Evolutionary conservation across 768 basidiomycete genomes (phyloP).

Genomic region (Suillus spraguei): DNA sequence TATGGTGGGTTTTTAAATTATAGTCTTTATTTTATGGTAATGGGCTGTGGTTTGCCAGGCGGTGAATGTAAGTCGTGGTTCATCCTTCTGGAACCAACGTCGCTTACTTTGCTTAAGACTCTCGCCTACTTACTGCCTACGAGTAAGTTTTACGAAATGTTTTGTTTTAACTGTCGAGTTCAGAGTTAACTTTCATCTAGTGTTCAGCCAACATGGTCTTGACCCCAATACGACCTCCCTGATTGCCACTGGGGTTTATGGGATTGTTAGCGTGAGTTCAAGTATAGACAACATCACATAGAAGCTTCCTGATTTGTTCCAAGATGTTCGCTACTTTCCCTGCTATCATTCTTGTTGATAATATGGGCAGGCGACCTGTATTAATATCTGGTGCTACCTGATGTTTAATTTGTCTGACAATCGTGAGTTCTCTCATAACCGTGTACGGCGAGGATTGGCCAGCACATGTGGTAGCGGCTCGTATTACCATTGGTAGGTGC

Average conservation of each 20-base stretch:
- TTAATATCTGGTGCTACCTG: slow-evolving; percentile 43
- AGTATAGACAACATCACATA: too few relatives aligned
- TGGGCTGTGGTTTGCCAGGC: slow-evolving; percentile 20
- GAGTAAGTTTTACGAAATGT: neutral
- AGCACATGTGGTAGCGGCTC: slow-evolving; percentile 29
- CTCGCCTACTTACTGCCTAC: slow-evolving; percentile 30
- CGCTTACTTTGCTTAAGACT: slow-evolving; percentile 21
- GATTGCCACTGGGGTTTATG: slow-evolving; percentile 44
- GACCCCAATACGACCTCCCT: slow-evolving; percentile 42
- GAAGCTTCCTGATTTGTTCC: neutral
- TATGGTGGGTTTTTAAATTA: slow-evolving; percentile 24
- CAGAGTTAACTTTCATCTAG: slow-evolving; percentile 25
- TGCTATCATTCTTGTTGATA: slow-evolving; percentile 39
- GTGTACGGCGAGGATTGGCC: slow-evolving; percentile 32
- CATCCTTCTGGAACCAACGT: neutral
- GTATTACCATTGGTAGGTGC: slow-evolving; percentile 31
- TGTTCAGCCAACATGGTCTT: slow-evolving; percentile 44
- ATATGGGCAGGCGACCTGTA: slow-evolving; percentile 41
- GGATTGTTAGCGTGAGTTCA: slow-evolving; percentile 33
- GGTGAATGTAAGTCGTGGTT: slow-evolving; percentile 23
- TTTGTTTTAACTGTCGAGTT: neutral
- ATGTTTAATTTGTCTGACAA: slow-evolving; percentile 29
- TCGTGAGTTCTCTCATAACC: slow-evolving; percentile 32
- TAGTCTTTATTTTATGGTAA: neutral
- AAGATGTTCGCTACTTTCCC: slow-evolving; percentile 39